Base-by-base conservation (phyloP, 225 moss, liverwort and hornwort species). In the Antitrichia curtipendula region DNA sequence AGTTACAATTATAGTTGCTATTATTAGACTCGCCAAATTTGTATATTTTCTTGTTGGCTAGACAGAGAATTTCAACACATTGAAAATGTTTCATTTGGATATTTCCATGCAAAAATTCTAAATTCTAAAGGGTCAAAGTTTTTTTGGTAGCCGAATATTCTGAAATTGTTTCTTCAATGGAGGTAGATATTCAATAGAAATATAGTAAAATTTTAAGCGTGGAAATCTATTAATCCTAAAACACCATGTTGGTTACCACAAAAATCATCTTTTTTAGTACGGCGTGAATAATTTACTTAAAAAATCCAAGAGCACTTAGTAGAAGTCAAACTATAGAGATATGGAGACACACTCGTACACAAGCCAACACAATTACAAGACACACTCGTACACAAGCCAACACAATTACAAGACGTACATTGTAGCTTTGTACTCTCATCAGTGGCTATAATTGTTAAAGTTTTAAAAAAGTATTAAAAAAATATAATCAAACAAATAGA, bases 201-300 rank as follows among this genome's bases (percentile, higher is more conserved):
- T 72, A 3, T 10, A 6, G 1, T 10, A 2, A 72, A 45, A 73
- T 43, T 71, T 6, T 17, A 71, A 69, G 3, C 15, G 27, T 25
- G 3, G 2, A 41, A 25, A 43, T 28, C 16, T 41, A 43, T 16
- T 71, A 71, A 9, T 2, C 5, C 6, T 5, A 1, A 0, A 43
- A 71, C 25, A 16, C 1, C 0, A 1, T 0, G 3, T 10, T 28
- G 4, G 0, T 43, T 6, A 28, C 10, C 0, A 28, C 10, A 2
- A 1, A 47, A 31, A 47, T 47, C 31, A 73, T 31, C 3, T 2
- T 19, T 31, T 72, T 6, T 0, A 4, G 18, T 47, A 29, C 0
- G 0, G 1, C 16, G 1, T 29, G 2, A 72, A 29, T 72, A 29
- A 72, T 29, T 41, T 45, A 18, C 10, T 10, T 16, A 47, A 29